Evolutionary conservation across 2,329 filamentous ascomycete species (phyloP).

Genomic region (Colletotrichum sp.): DNA sequence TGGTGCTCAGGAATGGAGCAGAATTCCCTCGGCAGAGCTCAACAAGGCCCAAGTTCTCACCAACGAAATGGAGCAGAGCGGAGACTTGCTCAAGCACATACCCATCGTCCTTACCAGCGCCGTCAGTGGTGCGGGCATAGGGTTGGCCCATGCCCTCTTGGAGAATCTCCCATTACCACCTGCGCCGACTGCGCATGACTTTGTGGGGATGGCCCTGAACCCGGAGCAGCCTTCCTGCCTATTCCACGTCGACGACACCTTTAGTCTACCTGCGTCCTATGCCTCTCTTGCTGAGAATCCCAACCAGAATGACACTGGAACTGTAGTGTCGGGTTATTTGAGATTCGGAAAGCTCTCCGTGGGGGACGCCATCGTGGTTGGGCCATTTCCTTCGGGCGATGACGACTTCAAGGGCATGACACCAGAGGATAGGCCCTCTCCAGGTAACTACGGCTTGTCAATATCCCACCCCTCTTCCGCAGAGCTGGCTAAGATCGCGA

Average conservation of each 20-base stretch:
- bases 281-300: constrained; percentile 45
- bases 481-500: constrained; percentile 57
- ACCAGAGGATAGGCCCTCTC: constrained; percentile 52
- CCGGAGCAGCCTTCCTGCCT: constrained; percentile 67
- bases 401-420: constrained; percentile 46
- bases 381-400: constrained; percentile 73
- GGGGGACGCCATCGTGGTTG: constrained; percentile 79
- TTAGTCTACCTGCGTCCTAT: constrained; percentile 73
- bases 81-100: constrained; percentile 59
- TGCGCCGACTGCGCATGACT: constrained; percentile 57
- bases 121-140: constrained; percentile 83
- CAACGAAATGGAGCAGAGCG: constrained; percentile 50
- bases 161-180: constrained; percentile 75
- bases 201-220: constrained; percentile 59
- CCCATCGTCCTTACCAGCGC: constrained; percentile 90
- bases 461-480: constrained; percentile 58
- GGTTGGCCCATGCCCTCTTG: constrained; percentile 81
- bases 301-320: constrained; percentile 55
- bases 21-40: constrained; percentile 61
- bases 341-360: constrained; percentile 80
- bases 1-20: constrained; percentile 56
- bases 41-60: constrained; percentile 63
- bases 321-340: constrained; percentile 85
- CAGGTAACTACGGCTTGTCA: constrained; percentile 54
- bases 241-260: constrained; percentile 92